These are phyloP conservation scores for Pichia sp. DNA, from an alignment of 1,139 yeast species.

Conservation along the genomic window DNA sequence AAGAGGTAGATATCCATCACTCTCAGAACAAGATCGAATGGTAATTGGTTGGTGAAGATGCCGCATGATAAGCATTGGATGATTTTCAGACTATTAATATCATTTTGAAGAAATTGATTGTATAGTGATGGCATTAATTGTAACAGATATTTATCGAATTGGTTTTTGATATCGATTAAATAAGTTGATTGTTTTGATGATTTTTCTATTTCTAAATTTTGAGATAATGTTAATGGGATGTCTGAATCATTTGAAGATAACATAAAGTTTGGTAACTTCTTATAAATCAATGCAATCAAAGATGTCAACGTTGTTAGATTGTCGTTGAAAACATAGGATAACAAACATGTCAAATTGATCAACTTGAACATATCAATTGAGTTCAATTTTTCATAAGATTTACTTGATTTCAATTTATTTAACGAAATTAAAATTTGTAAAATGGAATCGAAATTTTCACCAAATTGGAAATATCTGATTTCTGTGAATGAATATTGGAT, in stretches of 20 bases:
- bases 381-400: conserved; percentile 9
- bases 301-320: conserved; percentile 42
- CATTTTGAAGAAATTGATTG: conserved; percentile 45
- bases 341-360: conserved; percentile 27
- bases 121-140: conserved; percentile 44
- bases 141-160: conserved; percentile 48
- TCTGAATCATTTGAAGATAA: conserved; percentile 13
- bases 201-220: conserved; percentile 16
- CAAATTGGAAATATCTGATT: conserved; percentile 29
- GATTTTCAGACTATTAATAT: conserved; percentile 21
- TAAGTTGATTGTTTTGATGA: conserved; percentile 14
- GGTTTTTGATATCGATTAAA: conserved; percentile 31
- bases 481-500: conserved; percentile 30
- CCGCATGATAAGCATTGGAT: conserved; percentile 23
- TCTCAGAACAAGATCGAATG: conserved; percentile 31
- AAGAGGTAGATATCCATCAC: conserved; percentile 59
- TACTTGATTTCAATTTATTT: conserved; percentile 18
- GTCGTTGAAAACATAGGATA: conserved; percentile 25
- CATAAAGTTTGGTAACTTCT: conserved; percentile 36
- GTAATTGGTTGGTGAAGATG: conserved; percentile 28
- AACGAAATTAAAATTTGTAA: conserved; percentile 25
- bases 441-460: conserved; percentile 29
- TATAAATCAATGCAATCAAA: conserved; percentile 41
- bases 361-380: conserved; percentile 14
- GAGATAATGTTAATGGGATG: conserved; percentile 12